Evolutionary conservation across 345 rosid species (phyloP).

Genomic region (Corchorus capsularis): DNA sequence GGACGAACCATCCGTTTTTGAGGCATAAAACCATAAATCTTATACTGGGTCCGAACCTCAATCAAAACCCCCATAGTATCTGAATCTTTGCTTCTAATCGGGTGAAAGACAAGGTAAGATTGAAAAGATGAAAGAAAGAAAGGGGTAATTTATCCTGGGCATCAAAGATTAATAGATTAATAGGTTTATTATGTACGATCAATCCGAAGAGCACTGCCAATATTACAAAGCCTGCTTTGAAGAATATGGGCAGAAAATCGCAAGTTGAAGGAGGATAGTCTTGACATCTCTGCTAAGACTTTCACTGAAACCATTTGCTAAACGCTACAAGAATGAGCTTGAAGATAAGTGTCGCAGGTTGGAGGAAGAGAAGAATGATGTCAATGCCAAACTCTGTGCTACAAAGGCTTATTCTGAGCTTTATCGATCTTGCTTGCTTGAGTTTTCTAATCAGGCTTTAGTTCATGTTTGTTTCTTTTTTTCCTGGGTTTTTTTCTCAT

Average conservation of each 20-base stretch:
- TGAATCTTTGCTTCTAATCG: no score
- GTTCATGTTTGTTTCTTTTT: no score
- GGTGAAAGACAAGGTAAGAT: no score
- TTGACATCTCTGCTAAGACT: not conserved
- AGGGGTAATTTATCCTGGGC: no score
- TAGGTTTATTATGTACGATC: no score
- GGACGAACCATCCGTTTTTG: no score
- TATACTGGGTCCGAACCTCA: no score
- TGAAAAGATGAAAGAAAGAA: no score
- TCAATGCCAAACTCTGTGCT: slow-evolving; percentile 7
- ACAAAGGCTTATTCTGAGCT: not conserved
- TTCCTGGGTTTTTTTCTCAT: no score
- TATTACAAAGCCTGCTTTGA: not conserved
- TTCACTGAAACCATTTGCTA: not conserved
- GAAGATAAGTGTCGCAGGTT: slow-evolving; percentile 3
- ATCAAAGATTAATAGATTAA: no score
- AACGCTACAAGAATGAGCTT: not conserved
- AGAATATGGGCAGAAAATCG: not conserved
- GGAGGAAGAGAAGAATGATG: slow-evolving; percentile 18
- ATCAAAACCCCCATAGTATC: no score
- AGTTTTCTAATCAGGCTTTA: not conserved
- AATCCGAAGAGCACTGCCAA: not conserved
- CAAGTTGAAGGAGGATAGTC: slow-evolving; percentile 9
- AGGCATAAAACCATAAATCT: no score
- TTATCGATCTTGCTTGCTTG: not conserved